Evolutionary conservation across 306 rosid genomes (phyloP).

Genomic region (Macrotyloma uniflorum): DNA sequence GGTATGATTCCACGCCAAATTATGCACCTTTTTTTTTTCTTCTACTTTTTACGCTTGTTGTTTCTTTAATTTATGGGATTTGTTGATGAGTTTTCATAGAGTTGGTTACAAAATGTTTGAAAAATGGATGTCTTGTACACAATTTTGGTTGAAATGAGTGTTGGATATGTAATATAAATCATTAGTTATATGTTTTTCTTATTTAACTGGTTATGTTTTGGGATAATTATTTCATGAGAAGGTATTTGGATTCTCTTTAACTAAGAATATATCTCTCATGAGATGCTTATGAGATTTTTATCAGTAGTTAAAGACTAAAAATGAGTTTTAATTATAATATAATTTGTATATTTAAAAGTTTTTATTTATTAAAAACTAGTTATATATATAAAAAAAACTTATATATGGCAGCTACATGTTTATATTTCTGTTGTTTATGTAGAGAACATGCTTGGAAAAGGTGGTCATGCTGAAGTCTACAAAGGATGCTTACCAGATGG

Average conservation of each 20-base stretch:
- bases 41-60: too few species aligned
- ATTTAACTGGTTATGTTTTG: not conserved
- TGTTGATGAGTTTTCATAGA: not conserved
- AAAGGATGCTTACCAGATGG: constrained; percentile 63
- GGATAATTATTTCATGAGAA: not conserved
- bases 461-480: constrained; percentile 92
- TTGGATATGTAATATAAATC: not conserved
- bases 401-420: not conserved
- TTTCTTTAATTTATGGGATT: not conserved
- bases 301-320: too few species aligned
- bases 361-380: too few species aligned
- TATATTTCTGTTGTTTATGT: not conserved
- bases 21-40: too few species aligned
- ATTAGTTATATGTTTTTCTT: not conserved
- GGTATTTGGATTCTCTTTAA: not conserved
- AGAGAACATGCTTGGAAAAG: constrained; percentile 78
- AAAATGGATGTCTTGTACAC: not conserved
- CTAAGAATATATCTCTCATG: too few species aligned
- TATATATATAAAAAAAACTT: too few species aligned
- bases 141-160: not conserved
- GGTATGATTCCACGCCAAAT: constrained; percentile 37
- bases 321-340: too few species aligned
- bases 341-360: too few species aligned
- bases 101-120: not conserved
- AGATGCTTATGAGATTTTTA: too few species aligned